phyloP scores from a whole-genome alignment of 2,329 filamentous ascomycete genomes.

The Lachnellula cervina region DNA sequence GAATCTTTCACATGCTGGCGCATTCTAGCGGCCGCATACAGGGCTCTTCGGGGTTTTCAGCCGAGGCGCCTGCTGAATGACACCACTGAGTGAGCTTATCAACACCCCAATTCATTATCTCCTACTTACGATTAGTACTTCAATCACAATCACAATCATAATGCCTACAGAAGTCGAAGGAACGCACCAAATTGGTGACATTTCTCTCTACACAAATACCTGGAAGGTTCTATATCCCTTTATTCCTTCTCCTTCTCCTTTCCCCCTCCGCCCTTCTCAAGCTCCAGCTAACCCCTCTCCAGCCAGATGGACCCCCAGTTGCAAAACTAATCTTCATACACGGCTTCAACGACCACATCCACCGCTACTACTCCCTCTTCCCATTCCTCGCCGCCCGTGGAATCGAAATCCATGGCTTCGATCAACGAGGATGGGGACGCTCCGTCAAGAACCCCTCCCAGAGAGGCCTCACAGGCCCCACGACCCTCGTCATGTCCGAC shows the following conservation, averaged over 20 bases:
- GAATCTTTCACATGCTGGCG: constrained; percentile 12
- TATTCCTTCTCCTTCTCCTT: neutral
- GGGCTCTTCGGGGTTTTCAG: neutral
- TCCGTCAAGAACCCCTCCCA: constrained; percentile 58
- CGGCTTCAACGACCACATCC: constrained; percentile 83
- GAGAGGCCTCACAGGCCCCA: constrained; percentile 69
- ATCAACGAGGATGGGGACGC: constrained; percentile 86
- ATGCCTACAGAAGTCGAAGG: constrained; percentile 31
- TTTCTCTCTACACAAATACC: constrained; percentile 31
- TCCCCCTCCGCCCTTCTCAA: neutral
- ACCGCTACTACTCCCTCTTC: constrained; percentile 73
- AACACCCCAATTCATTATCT: too few species aligned
- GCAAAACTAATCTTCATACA: constrained; percentile 81
- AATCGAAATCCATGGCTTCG: constrained; percentile 72
- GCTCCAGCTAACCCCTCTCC: constrained; percentile 1
- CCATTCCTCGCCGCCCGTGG: constrained; percentile 61
- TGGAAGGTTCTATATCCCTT: constrained; percentile 26
- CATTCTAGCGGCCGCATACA: constrained; percentile 6
- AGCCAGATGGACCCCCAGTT: constrained; percentile 35
- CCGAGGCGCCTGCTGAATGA: neutral
- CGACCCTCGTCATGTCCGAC: constrained; percentile 67
- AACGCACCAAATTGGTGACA: constrained; percentile 25
- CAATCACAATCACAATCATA: neutral
- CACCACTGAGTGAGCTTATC: neutral
- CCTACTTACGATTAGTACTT: neutral